Base-by-base conservation (phyloP, 768 basidiomycete species). In the Gloeostereum incarnatum region DNA sequence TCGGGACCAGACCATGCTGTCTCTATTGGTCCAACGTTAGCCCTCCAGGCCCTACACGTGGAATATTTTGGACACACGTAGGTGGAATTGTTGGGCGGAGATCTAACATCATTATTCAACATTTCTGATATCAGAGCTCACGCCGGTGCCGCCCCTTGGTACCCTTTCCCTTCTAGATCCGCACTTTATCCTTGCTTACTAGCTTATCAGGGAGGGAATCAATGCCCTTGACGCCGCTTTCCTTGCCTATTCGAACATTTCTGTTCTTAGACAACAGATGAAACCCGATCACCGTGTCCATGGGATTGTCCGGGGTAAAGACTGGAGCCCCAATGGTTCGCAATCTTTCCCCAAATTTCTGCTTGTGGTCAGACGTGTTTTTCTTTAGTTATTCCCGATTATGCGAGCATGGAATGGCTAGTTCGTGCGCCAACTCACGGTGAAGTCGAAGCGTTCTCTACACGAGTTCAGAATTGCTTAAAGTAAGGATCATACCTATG, bases 171-270 rank as follows among this genome's bases (percentile, higher is more conserved):
- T 40, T 32, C 20, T 19, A 32, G 20, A 34, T 6, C 21, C 38
- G 14, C 31, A 16, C 3, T 20, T 18, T n/a, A 37, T 37, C 23
- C 31, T 42, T 14, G 33, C 44, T 31, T 33, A 36, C 22, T 44
- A 36, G 35, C 31, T 18, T 26, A 24, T 30, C 42, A 73, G 72
- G 83, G 85, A 92, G 56, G 89, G 82, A 17, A 72, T 71, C 29
- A 92, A 92, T 50, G 87, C 89, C 9, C 70, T 89, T 31, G 91
- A 93, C 50, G 91, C 91, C 0, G 89, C 89, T 1, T 83, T 91
- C 53, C 60, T 88, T 6, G 83, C 88, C 0, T 92, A 93, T 55
- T 76, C 79, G 6, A 69, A 73, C 33, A 69, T 94, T 29, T 81
- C 88, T 3, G 76, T 78, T 17, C 68, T 94, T 33, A 73, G 91